These are phyloP conservation scores for Amphirosellinia nigrospora DNA, from an alignment of 495 filamentous ascomycete species.

Conservation along the genomic window DNA sequence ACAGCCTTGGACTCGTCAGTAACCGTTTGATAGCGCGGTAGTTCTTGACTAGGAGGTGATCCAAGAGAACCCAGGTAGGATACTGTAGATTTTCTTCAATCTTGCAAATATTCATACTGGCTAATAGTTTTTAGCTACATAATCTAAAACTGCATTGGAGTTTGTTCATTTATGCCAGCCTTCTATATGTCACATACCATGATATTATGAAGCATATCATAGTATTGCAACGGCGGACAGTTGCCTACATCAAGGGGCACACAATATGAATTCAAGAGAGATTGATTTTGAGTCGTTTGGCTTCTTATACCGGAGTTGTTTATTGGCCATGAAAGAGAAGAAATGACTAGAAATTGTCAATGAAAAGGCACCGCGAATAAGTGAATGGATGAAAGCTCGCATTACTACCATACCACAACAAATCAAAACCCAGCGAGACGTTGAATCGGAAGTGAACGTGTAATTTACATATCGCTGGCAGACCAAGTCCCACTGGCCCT, in stretches of 20 bases:
- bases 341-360: not conserved
- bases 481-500: slow-evolving; percentile 14
- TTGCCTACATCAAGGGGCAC: not conserved
- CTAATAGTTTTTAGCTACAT: not conserved
- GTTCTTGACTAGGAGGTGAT: too few relatives aligned
- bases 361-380: not conserved
- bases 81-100: not conserved
- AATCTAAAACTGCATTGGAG: not conserved
- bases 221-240: not conserved
- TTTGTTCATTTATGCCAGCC: not conserved
- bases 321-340: not conserved
- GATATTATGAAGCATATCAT: not conserved
- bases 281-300: not conserved
- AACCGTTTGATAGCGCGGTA: too few relatives aligned
- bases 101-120: not conserved
- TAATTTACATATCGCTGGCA: slow-evolving; percentile 20
- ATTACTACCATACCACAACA: not conserved
- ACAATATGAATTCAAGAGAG: not conserved
- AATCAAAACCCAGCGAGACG: not conserved
- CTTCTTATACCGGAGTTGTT: not conserved
- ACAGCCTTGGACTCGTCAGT: too few relatives aligned
- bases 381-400: not conserved
- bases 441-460: slow-evolving; percentile 18
- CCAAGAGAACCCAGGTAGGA: not conserved
- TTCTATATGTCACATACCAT: not conserved